Conservation (phyloP, 2,329 filamentous ascomycete species). For the Aureobasidium subglaciale region DNA sequence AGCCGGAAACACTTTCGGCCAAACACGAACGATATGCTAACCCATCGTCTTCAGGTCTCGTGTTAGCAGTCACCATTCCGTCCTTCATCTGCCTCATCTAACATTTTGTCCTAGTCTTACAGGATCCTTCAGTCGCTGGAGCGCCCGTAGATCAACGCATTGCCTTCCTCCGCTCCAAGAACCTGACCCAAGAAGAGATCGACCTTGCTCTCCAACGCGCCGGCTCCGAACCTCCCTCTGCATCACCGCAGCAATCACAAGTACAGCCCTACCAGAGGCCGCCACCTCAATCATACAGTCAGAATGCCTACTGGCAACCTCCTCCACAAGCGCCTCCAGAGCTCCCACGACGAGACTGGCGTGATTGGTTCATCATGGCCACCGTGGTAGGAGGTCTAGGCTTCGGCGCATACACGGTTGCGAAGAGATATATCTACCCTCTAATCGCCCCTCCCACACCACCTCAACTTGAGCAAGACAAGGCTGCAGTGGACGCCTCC, state of each 20-base stretch:
- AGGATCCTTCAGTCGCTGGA: constrained; percentile 83
- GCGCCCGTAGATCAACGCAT: constrained; percentile 90
- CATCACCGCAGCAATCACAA: constrained; percentile 39
- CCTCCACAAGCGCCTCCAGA: constrained; percentile 48
- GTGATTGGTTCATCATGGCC: constrained; percentile 99
- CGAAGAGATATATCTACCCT: constrained; percentile 88
- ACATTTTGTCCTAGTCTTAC: constrained; percentile 57
- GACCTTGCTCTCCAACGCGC: constrained; percentile 73
- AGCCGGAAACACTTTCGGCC: not conserved
- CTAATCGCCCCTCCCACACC: constrained; percentile 89
- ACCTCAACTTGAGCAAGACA: constrained; percentile 89
- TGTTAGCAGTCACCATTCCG: constrained; percentile 32
- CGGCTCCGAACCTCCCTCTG: constrained; percentile 47
- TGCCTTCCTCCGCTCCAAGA: constrained; percentile 91
- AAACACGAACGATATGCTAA: constrained; percentile 19
- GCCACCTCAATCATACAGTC: constrained; percentile 37
- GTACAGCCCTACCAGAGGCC: constrained; percentile 22
- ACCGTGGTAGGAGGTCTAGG: constrained; percentile 85
- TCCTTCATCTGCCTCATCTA: not conserved
- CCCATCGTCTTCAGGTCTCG: constrained; percentile 38
- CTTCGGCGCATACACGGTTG: constrained; percentile 81
- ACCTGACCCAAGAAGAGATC: constrained; percentile 93
- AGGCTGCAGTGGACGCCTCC: constrained; percentile 82
- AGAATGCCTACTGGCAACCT: constrained; percentile 46
- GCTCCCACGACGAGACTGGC: constrained; percentile 80